Evolutionary conservation across 2,329 filamentous ascomycete species (phyloP).

Genomic region (Aspergillus thermomutatus): DNA sequence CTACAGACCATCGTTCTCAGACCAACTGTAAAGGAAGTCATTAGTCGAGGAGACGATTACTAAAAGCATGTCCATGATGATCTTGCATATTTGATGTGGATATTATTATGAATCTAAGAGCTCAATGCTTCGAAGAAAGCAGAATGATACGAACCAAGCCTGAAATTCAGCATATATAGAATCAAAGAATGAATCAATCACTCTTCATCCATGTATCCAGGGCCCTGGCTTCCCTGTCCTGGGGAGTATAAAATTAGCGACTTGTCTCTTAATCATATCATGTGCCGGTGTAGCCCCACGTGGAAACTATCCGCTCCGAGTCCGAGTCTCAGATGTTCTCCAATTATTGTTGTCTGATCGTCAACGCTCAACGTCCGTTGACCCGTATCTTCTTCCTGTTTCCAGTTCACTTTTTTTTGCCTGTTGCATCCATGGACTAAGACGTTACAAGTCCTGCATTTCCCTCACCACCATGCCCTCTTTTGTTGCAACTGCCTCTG

Average conservation of each 20-base stretch:
- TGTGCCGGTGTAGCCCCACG: slow-evolving; percentile 33
- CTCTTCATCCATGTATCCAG: background rate
- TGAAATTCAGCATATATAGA: background rate
- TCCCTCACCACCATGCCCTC: slow-evolving; percentile 24
- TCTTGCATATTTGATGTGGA: background rate
- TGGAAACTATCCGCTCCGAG: slow-evolving; percentile 31
- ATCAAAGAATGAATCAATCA: background rate
- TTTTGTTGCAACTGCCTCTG: slow-evolving; percentile 25
- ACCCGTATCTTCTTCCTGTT: background rate
- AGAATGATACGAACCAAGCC: background rate
- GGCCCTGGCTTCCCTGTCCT: background rate
- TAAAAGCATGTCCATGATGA: slow-evolving; percentile 39
- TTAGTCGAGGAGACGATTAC: slow-evolving; percentile 82
- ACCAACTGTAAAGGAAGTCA: slow-evolving; percentile 80
- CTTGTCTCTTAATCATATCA: background rate
- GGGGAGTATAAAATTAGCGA: background rate
- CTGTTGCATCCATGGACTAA: slow-evolving; percentile 19
- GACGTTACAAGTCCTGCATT: slow-evolving; percentile 6
- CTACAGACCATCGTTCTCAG: slow-evolving; percentile 69
- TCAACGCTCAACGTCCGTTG: background rate
- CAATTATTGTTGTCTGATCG: background rate
- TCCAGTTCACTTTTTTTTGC: background rate
- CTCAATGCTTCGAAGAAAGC: background rate
- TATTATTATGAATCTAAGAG: background rate
- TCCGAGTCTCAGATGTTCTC: slow-evolving; percentile 5